These are phyloP conservation scores for Calonectria henricotiae DNA, from an alignment of 2,329 filamentous ascomycete species.

Conservation along the genomic window DNA sequence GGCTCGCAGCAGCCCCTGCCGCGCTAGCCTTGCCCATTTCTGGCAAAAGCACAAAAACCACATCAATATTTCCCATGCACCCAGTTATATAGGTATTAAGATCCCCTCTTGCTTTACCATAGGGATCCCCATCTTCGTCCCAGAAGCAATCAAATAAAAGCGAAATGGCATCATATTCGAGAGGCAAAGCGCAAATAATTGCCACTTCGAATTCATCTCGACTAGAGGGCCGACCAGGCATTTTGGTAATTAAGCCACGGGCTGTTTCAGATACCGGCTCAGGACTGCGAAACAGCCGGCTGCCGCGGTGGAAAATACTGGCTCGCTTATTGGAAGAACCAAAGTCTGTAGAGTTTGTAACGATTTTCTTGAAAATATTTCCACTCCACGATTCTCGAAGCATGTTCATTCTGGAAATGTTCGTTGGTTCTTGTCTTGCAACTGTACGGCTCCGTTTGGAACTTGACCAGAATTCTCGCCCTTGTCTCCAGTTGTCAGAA, in stretches of 20 bases:
- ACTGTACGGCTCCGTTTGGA: background rate
- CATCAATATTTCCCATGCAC: slow-evolving; percentile 50
- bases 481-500: background rate
- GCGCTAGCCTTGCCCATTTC: slow-evolving; percentile 54
- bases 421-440: background rate
- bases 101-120: slow-evolving; percentile 44
- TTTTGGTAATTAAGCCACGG: no score
- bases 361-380: background rate
- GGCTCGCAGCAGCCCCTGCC: slow-evolving; percentile 46
- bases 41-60: slow-evolving; percentile 53
- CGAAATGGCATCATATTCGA: slow-evolving; percentile 12
- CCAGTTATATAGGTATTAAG: slow-evolving; percentile 54
- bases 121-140: slow-evolving; percentile 22
- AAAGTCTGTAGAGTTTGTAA: background rate
- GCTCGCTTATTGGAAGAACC: background rate
- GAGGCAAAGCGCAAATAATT: slow-evolving; percentile 14
- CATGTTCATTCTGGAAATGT: background rate
- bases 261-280: background rate
- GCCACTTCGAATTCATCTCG: slow-evolving; percentile 11
- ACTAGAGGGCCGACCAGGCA: background rate
- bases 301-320: background rate
- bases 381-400: background rate
- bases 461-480: background rate
- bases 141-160: slow-evolving; percentile 11
- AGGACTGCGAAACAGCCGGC: background rate